These are phyloP conservation scores for Colletotrichum plurivorum DNA, from an alignment of 2,329 filamentous ascomycete genomes.

Conservation along the genomic window DNA sequence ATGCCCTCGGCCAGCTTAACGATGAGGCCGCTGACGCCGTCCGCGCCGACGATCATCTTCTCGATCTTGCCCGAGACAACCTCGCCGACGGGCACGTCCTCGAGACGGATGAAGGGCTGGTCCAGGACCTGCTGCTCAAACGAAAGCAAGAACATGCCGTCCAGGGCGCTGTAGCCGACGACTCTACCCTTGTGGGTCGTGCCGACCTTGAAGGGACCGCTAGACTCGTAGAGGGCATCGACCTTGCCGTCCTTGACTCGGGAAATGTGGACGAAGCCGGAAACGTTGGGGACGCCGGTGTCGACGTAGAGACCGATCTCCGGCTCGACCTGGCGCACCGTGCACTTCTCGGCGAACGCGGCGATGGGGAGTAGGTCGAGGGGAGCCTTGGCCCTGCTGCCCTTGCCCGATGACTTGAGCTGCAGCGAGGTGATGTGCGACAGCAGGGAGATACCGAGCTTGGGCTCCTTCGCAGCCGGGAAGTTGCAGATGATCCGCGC, in stretches of 20 bases:
- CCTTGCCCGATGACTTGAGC: constrained; percentile 60
- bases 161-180: constrained; percentile 87
- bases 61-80: constrained; percentile 88
- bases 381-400: constrained; percentile 62
- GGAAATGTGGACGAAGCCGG: constrained; percentile 96
- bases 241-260: constrained; percentile 91
- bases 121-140: constrained; percentile 86
- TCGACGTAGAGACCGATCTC: constrained; percentile 87
- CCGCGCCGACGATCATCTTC: constrained; percentile 83
- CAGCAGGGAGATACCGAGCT: constrained; percentile 88
- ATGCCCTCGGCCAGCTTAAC: constrained; percentile 90
- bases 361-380: constrained; percentile 77
- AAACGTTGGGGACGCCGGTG: constrained; percentile 73
- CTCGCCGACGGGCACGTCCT: constrained; percentile 87
- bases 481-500: constrained; percentile 91
- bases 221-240: constrained; percentile 82
- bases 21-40: constrained; percentile 85
- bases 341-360: constrained; percentile 82
- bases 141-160: constrained; percentile 88
- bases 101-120: constrained; percentile 90
- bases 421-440: constrained; percentile 83
- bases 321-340: constrained; percentile 83
- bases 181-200: constrained; percentile 86
- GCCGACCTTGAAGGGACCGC: constrained; percentile 83
- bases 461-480: constrained; percentile 82